These are phyloP conservation scores for Lasiodiplodia sp. DNA, from an alignment of 2,329 filamentous ascomycete species.

Conservation along the genomic window DNA sequence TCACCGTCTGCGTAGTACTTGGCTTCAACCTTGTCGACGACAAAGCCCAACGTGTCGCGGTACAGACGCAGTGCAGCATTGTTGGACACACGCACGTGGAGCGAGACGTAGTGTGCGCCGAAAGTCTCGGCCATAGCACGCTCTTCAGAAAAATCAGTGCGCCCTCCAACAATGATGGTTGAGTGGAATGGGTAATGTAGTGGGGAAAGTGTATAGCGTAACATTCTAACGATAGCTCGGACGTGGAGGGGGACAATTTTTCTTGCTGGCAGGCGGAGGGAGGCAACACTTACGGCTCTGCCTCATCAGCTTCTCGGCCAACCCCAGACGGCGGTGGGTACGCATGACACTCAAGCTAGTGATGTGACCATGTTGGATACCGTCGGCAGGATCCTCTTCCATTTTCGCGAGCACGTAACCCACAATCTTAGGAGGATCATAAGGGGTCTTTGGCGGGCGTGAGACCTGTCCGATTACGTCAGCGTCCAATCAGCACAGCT, in stretches of 20 bases:
- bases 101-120: conserved; percentile 87
- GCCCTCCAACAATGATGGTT: not conserved
- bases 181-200: not conserved
- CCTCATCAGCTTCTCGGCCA: conserved; percentile 97
- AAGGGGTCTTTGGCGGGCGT: conserved; percentile 74
- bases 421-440: conserved; percentile 96
- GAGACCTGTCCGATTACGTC: conserved; percentile 61
- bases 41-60: conserved; percentile 88
- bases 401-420: conserved; percentile 99
- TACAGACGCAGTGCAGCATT: conserved; percentile 89
- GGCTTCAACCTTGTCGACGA: conserved; percentile 81
- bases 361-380: conserved; percentile 93
- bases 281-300: conserved; percentile 77
- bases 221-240: not conserved
- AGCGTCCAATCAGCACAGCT: not conserved
- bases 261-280: not conserved
- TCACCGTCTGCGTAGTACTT: conserved; percentile 99
- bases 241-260: not conserved
- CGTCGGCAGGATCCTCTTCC: conserved; percentile 95
- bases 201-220: not conserved
- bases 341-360: conserved; percentile 95
- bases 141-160: conserved; percentile 59
- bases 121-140: conserved; percentile 97
- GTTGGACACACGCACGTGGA: conserved; percentile 96
- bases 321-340: conserved; percentile 86